phyloP scores from a whole-genome alignment of 1,284 basidiomycete genomes.

The Lentinula novae-zelandiae region DNA sequence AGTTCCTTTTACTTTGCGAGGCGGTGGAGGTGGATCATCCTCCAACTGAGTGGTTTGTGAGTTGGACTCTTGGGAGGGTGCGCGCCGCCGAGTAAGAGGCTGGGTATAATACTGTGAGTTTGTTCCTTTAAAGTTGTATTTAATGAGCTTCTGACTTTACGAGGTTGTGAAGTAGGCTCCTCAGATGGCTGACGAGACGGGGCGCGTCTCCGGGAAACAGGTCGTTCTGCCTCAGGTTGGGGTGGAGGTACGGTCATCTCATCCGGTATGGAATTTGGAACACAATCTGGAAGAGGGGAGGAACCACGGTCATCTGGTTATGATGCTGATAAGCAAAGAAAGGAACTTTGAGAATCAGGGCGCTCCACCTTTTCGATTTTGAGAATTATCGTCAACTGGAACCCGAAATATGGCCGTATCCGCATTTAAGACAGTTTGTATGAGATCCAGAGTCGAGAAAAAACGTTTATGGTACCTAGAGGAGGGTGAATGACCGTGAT shows the following conservation, averaged over 20 bases:
- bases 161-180: background rate
- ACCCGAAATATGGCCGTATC: conserved; percentile 29
- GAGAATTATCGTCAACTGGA: background rate
- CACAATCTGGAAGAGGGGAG: conserved; percentile 36
- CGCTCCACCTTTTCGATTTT: conserved; percentile 5
- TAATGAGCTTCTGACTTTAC: background rate
- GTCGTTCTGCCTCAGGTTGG: background rate
- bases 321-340: background rate
- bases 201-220: background rate
- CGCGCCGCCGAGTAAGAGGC: background rate
- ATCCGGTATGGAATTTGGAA: conserved; percentile 40
- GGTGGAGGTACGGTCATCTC: conserved; percentile 32
- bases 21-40: conserved; percentile 17
- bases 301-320: conserved; percentile 15
- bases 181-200: conserved; percentile 4
- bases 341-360: background rate
- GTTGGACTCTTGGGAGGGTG: background rate
- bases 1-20: conserved; percentile 22
- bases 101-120: background rate
- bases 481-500: conserved; percentile 14
- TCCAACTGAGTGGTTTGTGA: background rate
- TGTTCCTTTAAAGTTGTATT: background rate
- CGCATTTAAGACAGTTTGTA: conserved; percentile 40
- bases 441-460: conserved; percentile 30
- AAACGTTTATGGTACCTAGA: conserved; percentile 31